Conservation (phyloP, 495 filamentous ascomycete genomes). For the Daldinia loculata region DNA sequence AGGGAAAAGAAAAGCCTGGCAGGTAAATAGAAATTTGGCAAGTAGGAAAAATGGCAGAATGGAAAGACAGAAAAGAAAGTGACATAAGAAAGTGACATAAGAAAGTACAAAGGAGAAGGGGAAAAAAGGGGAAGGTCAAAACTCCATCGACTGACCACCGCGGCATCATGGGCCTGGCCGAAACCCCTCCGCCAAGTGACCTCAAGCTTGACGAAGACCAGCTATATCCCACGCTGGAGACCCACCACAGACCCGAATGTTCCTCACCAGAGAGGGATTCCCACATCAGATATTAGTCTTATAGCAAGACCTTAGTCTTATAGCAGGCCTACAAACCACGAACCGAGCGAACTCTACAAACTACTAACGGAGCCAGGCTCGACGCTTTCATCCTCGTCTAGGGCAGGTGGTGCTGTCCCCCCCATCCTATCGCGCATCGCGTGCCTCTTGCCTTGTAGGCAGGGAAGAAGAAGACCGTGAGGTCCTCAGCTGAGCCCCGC, state of each 20-base stretch:
- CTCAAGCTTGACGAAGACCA: background rate
- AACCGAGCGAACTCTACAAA: background rate
- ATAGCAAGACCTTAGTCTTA: background rate
- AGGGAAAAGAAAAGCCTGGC: background rate
- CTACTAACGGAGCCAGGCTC: background rate
- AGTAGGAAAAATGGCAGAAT: background rate
- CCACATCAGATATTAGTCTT: background rate
- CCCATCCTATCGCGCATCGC: background rate
- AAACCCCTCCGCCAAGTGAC: background rate
- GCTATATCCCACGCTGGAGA: background rate
- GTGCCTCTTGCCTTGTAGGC: background rate
- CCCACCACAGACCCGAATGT: constrained; percentile 7
- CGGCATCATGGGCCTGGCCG: background rate
- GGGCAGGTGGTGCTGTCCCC: background rate
- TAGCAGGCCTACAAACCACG: background rate
- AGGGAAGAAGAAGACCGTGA: background rate
- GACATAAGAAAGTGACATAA: background rate
- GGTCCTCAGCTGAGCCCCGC: background rate
- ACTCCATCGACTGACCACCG: constrained; percentile 1
- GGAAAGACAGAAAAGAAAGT: background rate
- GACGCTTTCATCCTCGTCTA: background rate
- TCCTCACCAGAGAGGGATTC: background rate
- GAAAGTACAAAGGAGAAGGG: background rate
- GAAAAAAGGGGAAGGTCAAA: background rate
- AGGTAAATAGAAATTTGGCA: background rate